Evolutionary conservation across 2,329 filamentous ascomycete genomes (phyloP).

Genomic region (Aspergillus tubingensis): DNA sequence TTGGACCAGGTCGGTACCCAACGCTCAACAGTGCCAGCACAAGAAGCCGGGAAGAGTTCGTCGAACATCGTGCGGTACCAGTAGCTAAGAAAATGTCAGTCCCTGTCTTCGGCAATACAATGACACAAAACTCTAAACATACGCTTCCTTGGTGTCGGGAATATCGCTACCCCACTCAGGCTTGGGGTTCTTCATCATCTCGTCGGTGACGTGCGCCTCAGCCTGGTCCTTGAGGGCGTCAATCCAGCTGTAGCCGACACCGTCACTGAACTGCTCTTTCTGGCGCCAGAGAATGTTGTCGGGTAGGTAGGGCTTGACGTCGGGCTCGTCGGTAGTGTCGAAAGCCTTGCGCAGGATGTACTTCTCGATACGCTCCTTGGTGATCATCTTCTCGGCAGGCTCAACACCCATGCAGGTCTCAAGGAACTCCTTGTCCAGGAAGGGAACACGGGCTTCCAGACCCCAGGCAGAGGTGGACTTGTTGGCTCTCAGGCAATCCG

Average conservation of each 20-base stretch:
- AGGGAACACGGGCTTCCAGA: slow-evolving; percentile 94
- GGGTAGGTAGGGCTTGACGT: slow-evolving; percentile 81
- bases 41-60: slow-evolving; percentile 92
- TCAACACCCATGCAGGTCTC: slow-evolving; percentile 92
- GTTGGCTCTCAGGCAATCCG: slow-evolving; percentile 97
- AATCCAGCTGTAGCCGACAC: slow-evolving; percentile 98
- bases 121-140: slow-evolving; percentile 41
- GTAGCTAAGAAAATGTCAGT: slow-evolving; percentile 58
- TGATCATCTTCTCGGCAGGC: slow-evolving; percentile 94
- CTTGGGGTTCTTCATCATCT: slow-evolving; percentile 98
- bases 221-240: slow-evolving; percentile 95
- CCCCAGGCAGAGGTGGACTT: slow-evolving; percentile 99
- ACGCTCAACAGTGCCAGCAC: slow-evolving; percentile 88
- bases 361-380: slow-evolving; percentile 85
- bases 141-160: slow-evolving; percentile 95
- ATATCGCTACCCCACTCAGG: slow-evolving; percentile 91
- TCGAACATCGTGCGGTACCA: slow-evolving; percentile 99
- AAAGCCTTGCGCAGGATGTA: slow-evolving; percentile 98
- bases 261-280: slow-evolving; percentile 99
- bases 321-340: slow-evolving; percentile 85
- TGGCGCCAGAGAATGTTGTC: slow-evolving; percentile 96
- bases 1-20: slow-evolving; percentile 98
- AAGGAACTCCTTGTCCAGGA: slow-evolving; percentile 96
- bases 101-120: not conserved
- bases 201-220: slow-evolving; percentile 84